Evolutionary conservation across 805 yeast genomes (phyloP), one percentile per base, ranked within the genome.

Genomic region (Cyberlindnera meyerae): DNA sequence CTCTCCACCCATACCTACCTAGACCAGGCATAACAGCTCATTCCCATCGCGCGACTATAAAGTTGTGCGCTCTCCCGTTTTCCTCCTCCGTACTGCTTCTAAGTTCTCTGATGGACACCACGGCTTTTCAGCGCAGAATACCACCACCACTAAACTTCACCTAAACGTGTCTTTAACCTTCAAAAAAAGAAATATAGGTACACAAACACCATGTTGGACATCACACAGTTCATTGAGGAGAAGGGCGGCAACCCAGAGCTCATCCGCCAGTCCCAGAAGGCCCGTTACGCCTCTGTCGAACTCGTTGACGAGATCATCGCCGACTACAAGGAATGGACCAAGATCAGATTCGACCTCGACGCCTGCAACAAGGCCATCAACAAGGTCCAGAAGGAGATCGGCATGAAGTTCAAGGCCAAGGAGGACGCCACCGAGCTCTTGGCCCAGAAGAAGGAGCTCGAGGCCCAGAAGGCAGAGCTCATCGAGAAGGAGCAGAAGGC

Each of bases 171-270:
- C n/a, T n/a, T n/a, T n/a, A n/a, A n/a, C 18, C 11, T 21, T 11
- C 24, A 8, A 21, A 21, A 21, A 21, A 11, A 11, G 11, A 21
- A 8, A 21, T 21, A n/a, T n/a, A n/a, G 29, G 7, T n/a, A n/a
- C n/a, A n/a, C 11, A 15, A 11, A 20, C 18, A 26, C 26, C 8
- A 90, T 93, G 98, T 79, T 93, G 66, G 98, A 93, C 63, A 86
- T 93, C 49, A 71, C 82, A 49, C 83, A 84, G 59, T 93, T 93
- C 61, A 81, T 93, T 52, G 95, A 80, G 52, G 98, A 93, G 60
- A 90, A 88, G 66, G 98, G 98, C 42, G 98, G 98, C 45, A 77
- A 89, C 62, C 96, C 98, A 29, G 90, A 89, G 51, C 70, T 70
- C 37, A 87, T 93, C 60, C 82, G 82, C 61, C 76, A 69, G 56